A percentile compares a stretch with the other conserved stretches of the same genome.
Evolutionary conservation across 1,284 basidiomycete genomes (phyloP).

Genomic region (Cystobasidiaceae sp.): DNA sequence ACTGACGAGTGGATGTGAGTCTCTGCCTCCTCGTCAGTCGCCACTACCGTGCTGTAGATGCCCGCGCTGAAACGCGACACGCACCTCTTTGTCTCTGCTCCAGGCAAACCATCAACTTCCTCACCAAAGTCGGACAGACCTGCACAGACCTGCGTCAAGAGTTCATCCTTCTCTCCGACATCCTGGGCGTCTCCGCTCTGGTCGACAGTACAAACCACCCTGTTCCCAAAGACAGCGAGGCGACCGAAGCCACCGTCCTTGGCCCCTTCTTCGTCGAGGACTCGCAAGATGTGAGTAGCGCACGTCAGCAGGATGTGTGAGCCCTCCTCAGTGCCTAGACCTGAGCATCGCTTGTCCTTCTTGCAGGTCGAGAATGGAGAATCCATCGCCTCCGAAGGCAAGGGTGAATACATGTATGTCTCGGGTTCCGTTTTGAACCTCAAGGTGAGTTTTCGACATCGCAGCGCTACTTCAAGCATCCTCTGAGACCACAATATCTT

Average conservation of each 20-base stretch:
- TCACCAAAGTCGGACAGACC: conserved; percentile 66
- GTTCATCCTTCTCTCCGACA: conserved; percentile 74
- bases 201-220: conserved; percentile 73
- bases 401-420: conserved; percentile 73
- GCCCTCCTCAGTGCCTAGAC: too few relatives aligned
- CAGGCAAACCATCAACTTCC: conserved; percentile 61
- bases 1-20: conserved; percentile 74
- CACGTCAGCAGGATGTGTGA: too few relatives aligned
- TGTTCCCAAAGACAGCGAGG: conserved; percentile 53
- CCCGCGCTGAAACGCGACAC: not conserved
- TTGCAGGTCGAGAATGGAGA: conserved; percentile 56
- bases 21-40: not conserved
- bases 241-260: conserved; percentile 69
- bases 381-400: conserved; percentile 69
- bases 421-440: conserved; percentile 62
- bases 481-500: not conserved
- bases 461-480: not conserved
- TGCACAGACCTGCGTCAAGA: conserved; percentile 65
- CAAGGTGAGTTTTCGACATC: not conserved
- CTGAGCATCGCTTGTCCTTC: not conserved
- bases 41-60: not conserved
- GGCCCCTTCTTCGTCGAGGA: conserved; percentile 82
- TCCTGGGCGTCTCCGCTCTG: conserved; percentile 68
- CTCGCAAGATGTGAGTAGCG: conserved; percentile 59
- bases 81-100: not conserved